Evolutionary conservation across 2,329 filamentous ascomycete genomes (phyloP), one percentile per base, ranked within the genome.

Genomic region (Fusarium sp.): DNA sequence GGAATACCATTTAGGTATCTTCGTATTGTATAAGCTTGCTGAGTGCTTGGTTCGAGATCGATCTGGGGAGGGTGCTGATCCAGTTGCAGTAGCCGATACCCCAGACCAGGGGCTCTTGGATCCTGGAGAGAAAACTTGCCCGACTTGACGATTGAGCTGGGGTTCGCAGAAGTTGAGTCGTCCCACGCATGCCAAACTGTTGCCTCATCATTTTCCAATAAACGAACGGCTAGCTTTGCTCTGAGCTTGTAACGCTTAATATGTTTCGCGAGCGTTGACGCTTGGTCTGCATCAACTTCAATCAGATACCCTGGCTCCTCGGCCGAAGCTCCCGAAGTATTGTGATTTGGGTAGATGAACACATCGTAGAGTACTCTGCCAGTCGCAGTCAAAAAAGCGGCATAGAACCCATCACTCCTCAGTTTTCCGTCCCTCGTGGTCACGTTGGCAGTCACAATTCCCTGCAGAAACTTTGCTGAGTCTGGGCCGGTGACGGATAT

Each of bases 311-410:
- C 81, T 22, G 81, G 78, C 26, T 77, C 78, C n/a, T 77, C 76
- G 9, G 59, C 70, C 34, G 77, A 67, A 22, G 75, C 61, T 18
- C 76, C 78, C 11, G 75, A 75, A 52, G 68, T 78, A 60, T 74
- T 76, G 51, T 83, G 78, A 72, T 89, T 84, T 0, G 91, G 92
- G 85, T 98, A 98, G 54, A 99, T 87, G 82, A 98, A 97, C 59
- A 95, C 93, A 83, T 99, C 96, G 84, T 96, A 90, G 48, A 98
- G 85, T 15, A 99, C 89, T 65, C 95, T 90, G 47, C 96, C 96
- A 68, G 90, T 90, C 13, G 96, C 94, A 75, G 93, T 97, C 47
- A 99, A 87, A 78, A 99, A 98, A 1, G 91, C 94, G 12, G 92
- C 88, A 83, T 97, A 98, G 81, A 93, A 91, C 8, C 90, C 92